These are phyloP conservation scores for Taphrina deformans DNA, from an alignment of 1,139 yeast genomes.

Conservation along the genomic window DNA sequence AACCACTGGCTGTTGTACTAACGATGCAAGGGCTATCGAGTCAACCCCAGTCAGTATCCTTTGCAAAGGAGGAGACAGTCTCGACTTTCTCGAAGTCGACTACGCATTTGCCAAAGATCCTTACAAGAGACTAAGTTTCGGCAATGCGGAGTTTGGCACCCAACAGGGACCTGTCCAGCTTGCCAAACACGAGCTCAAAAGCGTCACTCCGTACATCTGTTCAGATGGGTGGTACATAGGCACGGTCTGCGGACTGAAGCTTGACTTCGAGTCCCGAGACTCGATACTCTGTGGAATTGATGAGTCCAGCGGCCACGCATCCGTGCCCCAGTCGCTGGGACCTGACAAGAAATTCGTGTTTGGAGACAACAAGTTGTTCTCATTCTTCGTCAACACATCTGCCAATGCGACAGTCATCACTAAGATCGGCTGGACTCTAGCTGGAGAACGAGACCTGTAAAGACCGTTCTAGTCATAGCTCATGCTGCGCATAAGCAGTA, in stretches of 20 bases:
- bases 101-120: neutral
- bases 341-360: neutral
- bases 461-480: neutral
- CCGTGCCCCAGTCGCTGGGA: neutral
- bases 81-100: neutral
- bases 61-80: neutral
- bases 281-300: neutral
- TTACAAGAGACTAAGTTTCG: neutral
- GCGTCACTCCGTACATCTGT: neutral
- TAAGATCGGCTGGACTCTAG: conserved; percentile 1
- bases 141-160: neutral
- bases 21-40: neutral
- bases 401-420: neutral
- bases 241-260: neutral
- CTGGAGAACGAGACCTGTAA: neutral
- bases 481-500: too few species aligned
- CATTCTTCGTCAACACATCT: neutral
- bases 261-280: neutral
- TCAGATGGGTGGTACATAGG: neutral
- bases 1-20: neutral
- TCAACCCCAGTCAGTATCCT: neutral
- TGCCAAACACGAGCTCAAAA: neutral
- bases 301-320: neutral
- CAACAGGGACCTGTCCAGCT: neutral
- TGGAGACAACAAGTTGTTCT: neutral